A percentile compares a stretch with the other conserved stretches of the same genome.
These are phyloP conservation scores for Penicillium frequentans DNA, from an alignment of 2,329 filamentous ascomycete genomes.

Conservation along the genomic window DNA sequence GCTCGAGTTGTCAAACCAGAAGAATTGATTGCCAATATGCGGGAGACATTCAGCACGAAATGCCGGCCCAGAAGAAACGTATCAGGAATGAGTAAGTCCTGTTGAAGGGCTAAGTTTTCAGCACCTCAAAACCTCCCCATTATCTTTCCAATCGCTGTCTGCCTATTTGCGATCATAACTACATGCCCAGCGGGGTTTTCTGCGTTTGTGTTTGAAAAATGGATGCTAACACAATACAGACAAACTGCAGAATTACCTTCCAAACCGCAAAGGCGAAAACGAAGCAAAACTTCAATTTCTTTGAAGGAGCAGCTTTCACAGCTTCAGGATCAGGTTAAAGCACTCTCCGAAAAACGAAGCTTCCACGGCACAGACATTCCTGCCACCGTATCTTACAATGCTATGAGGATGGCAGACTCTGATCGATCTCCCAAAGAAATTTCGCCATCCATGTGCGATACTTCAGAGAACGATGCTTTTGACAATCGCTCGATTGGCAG, in stretches of 20 bases:
- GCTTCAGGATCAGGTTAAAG: neutral
- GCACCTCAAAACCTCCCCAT: too few relatives aligned
- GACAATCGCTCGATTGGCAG: neutral
- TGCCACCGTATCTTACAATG: neutral
- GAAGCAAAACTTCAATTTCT: neutral
- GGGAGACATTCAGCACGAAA: neutral
- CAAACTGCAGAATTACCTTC: neutral
- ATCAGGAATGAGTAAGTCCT: neutral
- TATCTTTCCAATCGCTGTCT: too few relatives aligned
- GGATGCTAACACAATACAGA: neutral
- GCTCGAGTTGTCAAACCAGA: neutral
- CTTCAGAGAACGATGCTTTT: neutral
- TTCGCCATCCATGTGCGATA: neutral
- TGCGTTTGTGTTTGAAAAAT: neutral
- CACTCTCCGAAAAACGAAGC: neutral
- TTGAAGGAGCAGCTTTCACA: neutral
- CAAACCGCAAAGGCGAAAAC: neutral
- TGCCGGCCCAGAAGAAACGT: neutral
- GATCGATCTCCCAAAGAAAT: neutral
- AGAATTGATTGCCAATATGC: neutral
- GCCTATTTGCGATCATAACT: accelerated
- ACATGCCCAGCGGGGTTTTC: neutral
- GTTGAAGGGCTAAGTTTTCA: neutral
- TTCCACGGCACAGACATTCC: neutral
- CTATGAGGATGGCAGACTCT: neutral